Evolutionary conservation across 2,329 filamentous ascomycete genomes (phyloP), one percentile per base, ranked within the genome.

Genomic region (Colletotrichum viniferum): DNA sequence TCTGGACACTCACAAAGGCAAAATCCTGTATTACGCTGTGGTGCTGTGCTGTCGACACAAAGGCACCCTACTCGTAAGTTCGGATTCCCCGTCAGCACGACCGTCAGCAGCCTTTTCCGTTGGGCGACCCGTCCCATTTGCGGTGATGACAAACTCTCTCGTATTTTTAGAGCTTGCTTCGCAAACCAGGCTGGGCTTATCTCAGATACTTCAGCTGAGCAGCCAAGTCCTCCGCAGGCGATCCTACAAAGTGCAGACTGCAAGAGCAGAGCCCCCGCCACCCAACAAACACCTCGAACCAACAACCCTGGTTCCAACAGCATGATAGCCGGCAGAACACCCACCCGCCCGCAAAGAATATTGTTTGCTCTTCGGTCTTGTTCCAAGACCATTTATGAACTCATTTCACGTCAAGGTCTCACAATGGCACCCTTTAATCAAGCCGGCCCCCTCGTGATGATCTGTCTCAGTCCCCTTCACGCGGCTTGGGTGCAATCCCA

Each of bases 141-240:
- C 56, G n/a, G 56, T 48, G 63, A 48, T 68, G 69, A 69, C 73
- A 69, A 69, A 61, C 58, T 30, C 16, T 64, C 30, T 63, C 26
- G 63, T 73, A 75, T 75, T 75, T 75, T 75, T 73, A 69, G 73
- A 62, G 26, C 10, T 13, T 12, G 38, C 28, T n/a, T 14, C 18
- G 24, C 7, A 48, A 48, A 52, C 38, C 16, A 58, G 26, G 16
- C 61, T 36, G 36, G 55, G 73, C 69, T 72, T 56, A 74, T 72
- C 69, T 66, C 62, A n/a, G 24, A 74, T 56, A 48, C 61, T 34
- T 38, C 36, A 62, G 69, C 61, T 67, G 72, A 72, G 55, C 24
- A 32, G 62, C 72, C 69, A 72, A 74, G 68, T 38, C 6, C 69
- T 56, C 55, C 73, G 55, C 55, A 74, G 55, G 30, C 34, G 38